Evolutionary conservation across 192 early-diverging fungal species (phyloP).

Genomic region (Spizellomyces punctatus): DNA sequence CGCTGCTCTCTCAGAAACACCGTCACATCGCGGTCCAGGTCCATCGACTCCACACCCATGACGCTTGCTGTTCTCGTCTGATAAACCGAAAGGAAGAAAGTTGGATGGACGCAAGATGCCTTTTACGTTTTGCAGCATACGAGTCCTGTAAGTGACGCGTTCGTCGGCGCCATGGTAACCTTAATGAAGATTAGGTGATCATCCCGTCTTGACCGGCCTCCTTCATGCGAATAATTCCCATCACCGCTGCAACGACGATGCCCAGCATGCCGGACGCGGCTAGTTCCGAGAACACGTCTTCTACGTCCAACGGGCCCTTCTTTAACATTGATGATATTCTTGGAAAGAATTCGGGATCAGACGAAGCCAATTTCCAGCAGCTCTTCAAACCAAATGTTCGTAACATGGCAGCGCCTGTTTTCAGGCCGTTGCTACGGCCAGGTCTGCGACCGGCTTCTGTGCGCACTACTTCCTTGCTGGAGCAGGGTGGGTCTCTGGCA

Average conservation of each 20-base stretch:
- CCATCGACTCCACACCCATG: conserved; percentile 29
- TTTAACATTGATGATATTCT: background rate
- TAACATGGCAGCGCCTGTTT: no score
- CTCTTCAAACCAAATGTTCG: background rate
- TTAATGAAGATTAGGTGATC: conserved; percentile 1
- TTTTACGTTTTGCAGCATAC: background rate
- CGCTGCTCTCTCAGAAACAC: conserved; percentile 71
- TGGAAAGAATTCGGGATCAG: background rate
- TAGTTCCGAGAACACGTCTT: background rate
- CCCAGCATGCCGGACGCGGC: background rate
- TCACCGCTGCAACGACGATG: background rate
- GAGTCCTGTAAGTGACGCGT: background rate
- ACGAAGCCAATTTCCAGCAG: background rate
- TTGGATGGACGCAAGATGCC: background rate
- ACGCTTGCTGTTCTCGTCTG: background rate
- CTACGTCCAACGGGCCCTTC: background rate
- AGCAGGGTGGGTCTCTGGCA: no score
- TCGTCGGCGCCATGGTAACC: background rate
- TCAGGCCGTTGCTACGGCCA: no score
- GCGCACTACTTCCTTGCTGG: no score
- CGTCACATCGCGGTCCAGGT: conserved; percentile 56
- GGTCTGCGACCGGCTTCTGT: no score
- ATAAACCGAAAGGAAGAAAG: background rate
- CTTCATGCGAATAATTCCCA: background rate
- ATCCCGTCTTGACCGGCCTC: background rate